Evolutionary conservation across 257 asterid species (phyloP).

Genomic region (Pogostemon cablin): DNA sequence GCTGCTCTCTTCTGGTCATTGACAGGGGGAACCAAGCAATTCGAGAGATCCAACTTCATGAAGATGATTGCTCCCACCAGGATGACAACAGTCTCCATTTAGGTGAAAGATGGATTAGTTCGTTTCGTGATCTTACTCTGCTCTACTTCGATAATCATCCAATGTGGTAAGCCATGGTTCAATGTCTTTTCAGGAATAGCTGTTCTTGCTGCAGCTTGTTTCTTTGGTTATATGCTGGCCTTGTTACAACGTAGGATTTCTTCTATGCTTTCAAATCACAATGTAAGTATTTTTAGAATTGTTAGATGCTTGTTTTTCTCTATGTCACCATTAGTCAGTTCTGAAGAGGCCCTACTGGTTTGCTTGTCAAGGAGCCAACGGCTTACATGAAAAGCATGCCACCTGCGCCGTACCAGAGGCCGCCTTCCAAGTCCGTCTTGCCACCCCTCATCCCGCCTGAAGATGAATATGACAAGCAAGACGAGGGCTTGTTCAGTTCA

Average conservation of each 20-base stretch:
- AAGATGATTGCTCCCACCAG: conserved; percentile 73
- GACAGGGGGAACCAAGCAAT: conserved; percentile 95
- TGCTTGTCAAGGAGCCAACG: conserved; percentile 51
- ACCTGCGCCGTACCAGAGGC: conserved; percentile 64
- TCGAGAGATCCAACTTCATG: conserved; percentile 83
- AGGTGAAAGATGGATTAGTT: conserved; percentile 41
- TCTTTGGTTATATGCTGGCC: conserved; percentile 92
- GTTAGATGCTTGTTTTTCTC: not conserved
- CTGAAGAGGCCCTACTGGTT: not conserved
- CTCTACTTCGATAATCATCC: not conserved
- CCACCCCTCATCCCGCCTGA: conserved; percentile 79
- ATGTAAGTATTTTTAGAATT: conserved; percentile 44
- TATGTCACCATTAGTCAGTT: not conserved
- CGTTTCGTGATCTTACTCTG: not conserved
- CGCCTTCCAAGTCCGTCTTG: conserved; percentile 52
- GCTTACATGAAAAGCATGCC: conserved; percentile 47
- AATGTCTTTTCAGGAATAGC: conserved; percentile 63
- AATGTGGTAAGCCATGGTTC: not conserved
- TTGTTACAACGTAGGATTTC: conserved; percentile 68
- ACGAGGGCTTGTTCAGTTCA: conserved; percentile 65
- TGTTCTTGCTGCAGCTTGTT: conserved; percentile 74
- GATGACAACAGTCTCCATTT: conserved; percentile 60
- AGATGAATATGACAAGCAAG: conserved; percentile 65
- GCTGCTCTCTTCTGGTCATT: conserved; percentile 80
- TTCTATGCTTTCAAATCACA: conserved; percentile 49